phyloP scores from a whole-genome alignment of 2,329 filamentous ascomycete genomes.

The Alternaria burnsii region DNA sequence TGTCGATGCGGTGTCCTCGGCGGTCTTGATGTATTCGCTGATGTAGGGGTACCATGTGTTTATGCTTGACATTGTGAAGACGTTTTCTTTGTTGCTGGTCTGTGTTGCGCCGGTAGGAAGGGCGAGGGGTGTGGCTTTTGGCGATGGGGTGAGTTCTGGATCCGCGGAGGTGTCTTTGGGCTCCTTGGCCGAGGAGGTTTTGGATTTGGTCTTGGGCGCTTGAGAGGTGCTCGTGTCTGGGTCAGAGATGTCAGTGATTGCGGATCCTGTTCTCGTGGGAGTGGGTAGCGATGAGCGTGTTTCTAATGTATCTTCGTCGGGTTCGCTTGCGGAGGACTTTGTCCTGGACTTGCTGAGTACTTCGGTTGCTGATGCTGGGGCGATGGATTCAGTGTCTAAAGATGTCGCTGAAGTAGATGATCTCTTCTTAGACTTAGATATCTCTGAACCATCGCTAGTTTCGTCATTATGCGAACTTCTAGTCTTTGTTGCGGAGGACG shows the following conservation, averaged over 20 bases:
- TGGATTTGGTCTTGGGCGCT: not conserved
- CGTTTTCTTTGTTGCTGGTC: not conserved
- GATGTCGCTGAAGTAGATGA: not conserved
- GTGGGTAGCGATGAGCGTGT: not conserved
- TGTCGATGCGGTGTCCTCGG: not conserved
- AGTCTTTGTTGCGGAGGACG: not conserved
- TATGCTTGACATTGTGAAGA: not conserved
- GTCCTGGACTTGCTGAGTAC: not conserved
- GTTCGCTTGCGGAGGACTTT: not conserved
- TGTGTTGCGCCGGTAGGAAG: not conserved
- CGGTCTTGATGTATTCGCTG: not conserved
- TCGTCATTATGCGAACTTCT: not conserved
- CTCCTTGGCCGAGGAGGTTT: not conserved
- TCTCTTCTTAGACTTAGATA: not conserved
- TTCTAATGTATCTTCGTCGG: not conserved
- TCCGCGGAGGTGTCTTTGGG: not conserved
- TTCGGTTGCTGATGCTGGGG: not conserved
- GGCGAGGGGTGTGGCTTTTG: not conserved
- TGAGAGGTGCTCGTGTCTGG: not conserved
- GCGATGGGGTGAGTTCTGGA: not conserved
- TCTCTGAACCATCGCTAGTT: not conserved
- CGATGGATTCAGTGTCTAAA: not conserved
- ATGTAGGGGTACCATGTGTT: slow-evolving; percentile 8
- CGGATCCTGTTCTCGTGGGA: not conserved
- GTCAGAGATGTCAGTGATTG: not conserved